A percentile compares a stretch with the other conserved stretches of the same genome.
phyloP scores from a whole-genome alignment of 768 basidiomycete species.

The Pleurotus sapidus region DNA sequence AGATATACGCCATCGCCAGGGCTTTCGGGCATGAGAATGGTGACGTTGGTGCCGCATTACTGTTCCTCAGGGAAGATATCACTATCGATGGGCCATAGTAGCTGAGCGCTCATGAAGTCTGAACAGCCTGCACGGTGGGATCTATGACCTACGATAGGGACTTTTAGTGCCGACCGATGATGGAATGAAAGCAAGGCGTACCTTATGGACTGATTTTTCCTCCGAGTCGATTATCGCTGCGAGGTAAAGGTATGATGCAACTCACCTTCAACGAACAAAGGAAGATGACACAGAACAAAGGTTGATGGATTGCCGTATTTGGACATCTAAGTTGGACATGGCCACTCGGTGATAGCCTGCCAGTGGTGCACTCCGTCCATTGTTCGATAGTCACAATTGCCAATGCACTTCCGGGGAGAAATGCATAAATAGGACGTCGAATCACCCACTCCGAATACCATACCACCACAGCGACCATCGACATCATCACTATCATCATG shows the following conservation, averaged over 20 bases:
- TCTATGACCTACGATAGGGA: not conserved
- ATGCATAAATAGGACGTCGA: slow-evolving; percentile 1
- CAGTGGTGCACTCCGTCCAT: not conserved
- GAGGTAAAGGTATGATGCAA: not conserved
- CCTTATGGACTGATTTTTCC: too few species aligned
- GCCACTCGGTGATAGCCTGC: not conserved
- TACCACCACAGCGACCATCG: not conserved
- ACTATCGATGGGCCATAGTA: not conserved
- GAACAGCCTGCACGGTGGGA: slow-evolving; percentile 4
- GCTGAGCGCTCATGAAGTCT: not conserved
- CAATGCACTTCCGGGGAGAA: not conserved
- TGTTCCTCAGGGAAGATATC: not conserved
- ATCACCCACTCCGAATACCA: not conserved
- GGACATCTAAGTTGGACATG: not conserved
- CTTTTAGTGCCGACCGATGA: not conserved
- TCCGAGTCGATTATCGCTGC: not conserved
- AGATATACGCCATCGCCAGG: slow-evolving; percentile 13
- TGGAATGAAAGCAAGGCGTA: not conserved
- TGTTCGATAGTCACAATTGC: not conserved
- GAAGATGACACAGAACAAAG: not conserved
- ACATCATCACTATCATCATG: not conserved
- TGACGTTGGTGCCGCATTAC: not conserved
- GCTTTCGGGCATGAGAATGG: slow-evolving; percentile 7
- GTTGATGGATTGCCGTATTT: not conserved
- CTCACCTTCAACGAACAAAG: slow-evolving; percentile 4